Evolutionary conservation across 345 rosid species (phyloP).

Genomic region (Erucastrum elatum): DNA sequence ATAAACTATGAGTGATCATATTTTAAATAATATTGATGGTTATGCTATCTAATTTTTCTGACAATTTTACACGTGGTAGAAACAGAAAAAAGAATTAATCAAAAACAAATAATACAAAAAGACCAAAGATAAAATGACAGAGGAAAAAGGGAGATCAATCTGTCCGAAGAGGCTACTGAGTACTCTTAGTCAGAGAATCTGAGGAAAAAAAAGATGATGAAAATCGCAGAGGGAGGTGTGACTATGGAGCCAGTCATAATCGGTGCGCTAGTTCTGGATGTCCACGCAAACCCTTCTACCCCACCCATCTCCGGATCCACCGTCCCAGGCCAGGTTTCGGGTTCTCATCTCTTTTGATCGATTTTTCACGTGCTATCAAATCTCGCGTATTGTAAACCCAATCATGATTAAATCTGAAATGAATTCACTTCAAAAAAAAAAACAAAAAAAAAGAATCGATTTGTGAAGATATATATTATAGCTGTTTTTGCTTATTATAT

Average conservation of each 20-base stretch:
- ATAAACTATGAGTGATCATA: too few species aligned
- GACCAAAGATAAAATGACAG: not conserved
- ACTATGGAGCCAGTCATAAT: constrained; percentile 60
- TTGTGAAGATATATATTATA: not conserved
- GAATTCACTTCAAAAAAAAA: too few species aligned
- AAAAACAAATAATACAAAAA: not conserved
- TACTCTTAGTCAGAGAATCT: not conserved
- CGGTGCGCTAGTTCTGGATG: constrained; percentile 83
- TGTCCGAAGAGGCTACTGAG: not conserved
- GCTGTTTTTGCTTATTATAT: not conserved
- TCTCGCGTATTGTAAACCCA: not conserved
- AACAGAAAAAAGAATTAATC: not conserved
- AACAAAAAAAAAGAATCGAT: not conserved
- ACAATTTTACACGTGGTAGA: too few species aligned
- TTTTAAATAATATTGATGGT: too few species aligned
- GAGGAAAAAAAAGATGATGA: not conserved
- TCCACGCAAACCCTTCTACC: constrained; percentile 64
- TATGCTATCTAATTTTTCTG: too few species aligned
- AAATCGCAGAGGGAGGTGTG: not conserved
- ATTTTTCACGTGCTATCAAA: not conserved
- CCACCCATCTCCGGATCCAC: constrained; percentile 66
- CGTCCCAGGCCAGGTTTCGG: constrained; percentile 60
- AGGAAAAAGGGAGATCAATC: not conserved
- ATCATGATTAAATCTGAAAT: not conserved
- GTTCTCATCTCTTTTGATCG: not conserved